Percentiles rank a stretch among this genome's conserved stretches.
Conservation (phyloP, 352 stramenopile genomes). For the Globisporangium paddicum region DNA sequence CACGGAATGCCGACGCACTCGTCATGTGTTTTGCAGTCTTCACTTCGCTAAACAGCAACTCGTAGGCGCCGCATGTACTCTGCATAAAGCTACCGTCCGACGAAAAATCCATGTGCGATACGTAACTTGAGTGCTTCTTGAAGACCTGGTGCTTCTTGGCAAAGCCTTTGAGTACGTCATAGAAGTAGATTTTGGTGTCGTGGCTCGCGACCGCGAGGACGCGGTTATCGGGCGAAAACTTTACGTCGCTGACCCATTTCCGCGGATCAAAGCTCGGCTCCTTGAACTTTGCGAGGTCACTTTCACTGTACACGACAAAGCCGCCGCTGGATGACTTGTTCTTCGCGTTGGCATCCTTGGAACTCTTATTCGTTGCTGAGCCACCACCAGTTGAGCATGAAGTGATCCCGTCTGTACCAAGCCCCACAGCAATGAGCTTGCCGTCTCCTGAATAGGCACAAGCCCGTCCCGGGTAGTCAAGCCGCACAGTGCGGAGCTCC, state of each 20-base stretch:
- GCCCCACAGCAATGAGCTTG: slow-evolving; percentile 84
- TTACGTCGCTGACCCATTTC: slow-evolving; percentile 69
- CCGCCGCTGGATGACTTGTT: slow-evolving; percentile 32
- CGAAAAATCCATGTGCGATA: slow-evolving; percentile 79
- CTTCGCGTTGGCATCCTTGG: slow-evolving; percentile 12
- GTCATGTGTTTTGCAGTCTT: slow-evolving; percentile 61
- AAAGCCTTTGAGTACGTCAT: slow-evolving; percentile 71
- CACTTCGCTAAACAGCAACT: slow-evolving; percentile 89
- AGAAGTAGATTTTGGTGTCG: slow-evolving; percentile 73
- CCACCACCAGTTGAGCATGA: background rate
- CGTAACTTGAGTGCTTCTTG: slow-evolving; percentile 76
- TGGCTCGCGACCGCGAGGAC: slow-evolving; percentile 63
- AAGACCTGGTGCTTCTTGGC: slow-evolving; percentile 48
- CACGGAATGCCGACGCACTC: slow-evolving; percentile 69
- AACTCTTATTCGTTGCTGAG: slow-evolving; percentile 4
- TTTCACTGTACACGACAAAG: slow-evolving; percentile 59
- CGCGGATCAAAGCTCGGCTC: slow-evolving; percentile 52
- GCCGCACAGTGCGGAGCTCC: slow-evolving; percentile 30
- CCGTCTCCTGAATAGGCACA: slow-evolving; percentile 88
- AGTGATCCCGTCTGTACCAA: slow-evolving; percentile 35
- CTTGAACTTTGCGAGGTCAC: slow-evolving; percentile 36
- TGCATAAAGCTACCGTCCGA: slow-evolving; percentile 58
- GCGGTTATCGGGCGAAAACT: slow-evolving; percentile 63
- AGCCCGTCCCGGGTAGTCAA: slow-evolving; percentile 50
- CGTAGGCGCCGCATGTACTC: slow-evolving; percentile 78